These are phyloP conservation scores for Fusarium xyrophilum DNA, from an alignment of 2,329 filamentous ascomycete species.

Conservation along the genomic window DNA sequence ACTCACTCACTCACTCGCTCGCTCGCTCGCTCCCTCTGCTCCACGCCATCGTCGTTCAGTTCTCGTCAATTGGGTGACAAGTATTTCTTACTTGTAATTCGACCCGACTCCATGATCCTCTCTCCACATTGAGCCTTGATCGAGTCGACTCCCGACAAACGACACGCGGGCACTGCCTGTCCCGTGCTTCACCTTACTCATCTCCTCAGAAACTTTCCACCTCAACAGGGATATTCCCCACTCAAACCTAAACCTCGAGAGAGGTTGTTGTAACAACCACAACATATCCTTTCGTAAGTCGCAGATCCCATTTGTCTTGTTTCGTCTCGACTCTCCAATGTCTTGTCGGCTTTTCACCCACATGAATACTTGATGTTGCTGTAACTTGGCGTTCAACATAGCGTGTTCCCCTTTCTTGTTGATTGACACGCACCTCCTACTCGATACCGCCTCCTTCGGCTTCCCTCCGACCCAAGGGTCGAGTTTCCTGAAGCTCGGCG, in stretches of 20 bases:
- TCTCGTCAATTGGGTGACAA: conserved; percentile 34
- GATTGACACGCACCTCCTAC: conserved; percentile 28
- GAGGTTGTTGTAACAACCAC: conserved; percentile 37
- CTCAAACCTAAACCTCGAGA: conserved; percentile 34
- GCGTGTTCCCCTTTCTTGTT: conserved; percentile 21
- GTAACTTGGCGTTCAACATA: conserved; percentile 16
- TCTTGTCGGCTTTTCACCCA: conserved; percentile 2
- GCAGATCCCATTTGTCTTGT: conserved; percentile 15
- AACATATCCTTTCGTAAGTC: conserved; percentile 40
- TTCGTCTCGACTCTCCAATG: background rate
- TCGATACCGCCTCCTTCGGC: conserved; percentile 12
- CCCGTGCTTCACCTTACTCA: conserved; percentile 29
- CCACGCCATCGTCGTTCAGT: conserved; percentile 29
- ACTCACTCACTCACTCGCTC: conserved; percentile 16
- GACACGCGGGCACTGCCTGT: conserved; percentile 25
- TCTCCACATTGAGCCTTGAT: conserved; percentile 31
- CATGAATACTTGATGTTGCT: conserved; percentile 9
- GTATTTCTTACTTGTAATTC: conserved; percentile 10
- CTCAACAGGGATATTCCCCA: conserved; percentile 40
- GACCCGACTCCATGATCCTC: conserved; percentile 33
- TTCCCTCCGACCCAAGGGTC: conserved; percentile 19
- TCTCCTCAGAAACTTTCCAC: conserved; percentile 41
- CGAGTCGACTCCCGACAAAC: conserved; percentile 15
- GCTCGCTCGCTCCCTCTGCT: conserved; percentile 30
- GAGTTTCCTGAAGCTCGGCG: conserved; percentile 18